These are phyloP conservation scores for Saccharomyces hybrid DNA, from an alignment of 1,139 yeast species.

Conservation along the genomic window DNA sequence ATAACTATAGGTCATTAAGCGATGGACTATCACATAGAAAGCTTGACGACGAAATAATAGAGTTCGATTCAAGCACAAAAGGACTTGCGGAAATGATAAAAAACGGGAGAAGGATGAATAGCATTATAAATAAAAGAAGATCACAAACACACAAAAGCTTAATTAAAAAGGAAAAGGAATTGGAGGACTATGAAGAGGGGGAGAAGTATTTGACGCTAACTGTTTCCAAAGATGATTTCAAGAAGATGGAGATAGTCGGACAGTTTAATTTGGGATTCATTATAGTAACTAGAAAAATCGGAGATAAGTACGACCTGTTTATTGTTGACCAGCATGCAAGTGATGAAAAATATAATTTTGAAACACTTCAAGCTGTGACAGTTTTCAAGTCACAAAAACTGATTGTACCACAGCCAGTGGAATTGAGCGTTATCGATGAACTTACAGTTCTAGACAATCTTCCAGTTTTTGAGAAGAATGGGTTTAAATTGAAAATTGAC, in stretches of 20 bases:
- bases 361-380: slow-evolving; percentile 49
- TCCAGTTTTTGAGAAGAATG: slow-evolving; percentile 57
- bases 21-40: not conserved
- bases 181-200: slow-evolving; percentile 42
- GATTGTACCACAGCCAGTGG: slow-evolving; percentile 56
- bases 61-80: not conserved
- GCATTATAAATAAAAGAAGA: not conserved
- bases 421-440: slow-evolving; percentile 72
- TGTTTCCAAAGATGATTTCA: slow-evolving; percentile 57
- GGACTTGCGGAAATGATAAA: not conserved
- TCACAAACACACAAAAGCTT: not conserved
- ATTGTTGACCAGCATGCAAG: slow-evolving; percentile 97
- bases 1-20: not conserved
- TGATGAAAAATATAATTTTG: slow-evolving; percentile 90
- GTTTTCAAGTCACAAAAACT: slow-evolving; percentile 60
- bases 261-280: slow-evolving; percentile 92
- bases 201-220: slow-evolving; percentile 47
- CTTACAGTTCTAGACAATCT: slow-evolving; percentile 54
- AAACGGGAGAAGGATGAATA: not conserved
- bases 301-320: slow-evolving; percentile 50
- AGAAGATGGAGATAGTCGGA: slow-evolving; percentile 70
- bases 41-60: not conserved
- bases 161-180: slow-evolving; percentile 12
- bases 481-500: slow-evolving; percentile 50
- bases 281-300: slow-evolving; percentile 46